Base-by-base conservation (phyloP, 345 rosid species). In the Sisymbrium irio region DNA sequence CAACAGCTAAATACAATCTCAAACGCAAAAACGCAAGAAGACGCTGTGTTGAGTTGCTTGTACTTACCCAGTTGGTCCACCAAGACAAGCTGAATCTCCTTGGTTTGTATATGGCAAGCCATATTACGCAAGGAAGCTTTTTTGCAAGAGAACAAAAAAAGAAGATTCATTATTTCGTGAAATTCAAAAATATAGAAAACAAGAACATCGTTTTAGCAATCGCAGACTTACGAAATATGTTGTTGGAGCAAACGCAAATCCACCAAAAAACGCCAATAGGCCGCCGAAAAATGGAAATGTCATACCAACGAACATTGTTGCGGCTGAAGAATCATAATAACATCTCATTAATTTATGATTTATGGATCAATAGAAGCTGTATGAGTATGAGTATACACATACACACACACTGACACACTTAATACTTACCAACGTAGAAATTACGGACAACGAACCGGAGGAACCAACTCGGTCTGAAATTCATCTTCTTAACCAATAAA, bases 181-280 rank as follows among this genome's bases (percentile, higher is more conserved):
- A 35, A 37, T 12, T 37, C 39, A 15, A n/a, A 14, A 28, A 10
- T 27, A 20, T 14, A 40, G 9, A 27, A 41, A 27, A 42, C 25
- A 50, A 0, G 58, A 28, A 14, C 1, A 22, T 20, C 20, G 27
- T 11, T 62, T 58, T n/a, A 27, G 41, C 3, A 61, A 11, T 53
- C 36, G 14, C 20, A 30, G 12, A 42, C 93, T 86, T 82, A 90
- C 96, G 46, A 79, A 88, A 70, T 88, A 90, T 58, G 96, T 83
- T 12, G 96, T 90, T 17, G 93, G 93, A 18, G 93, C 96, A 76
- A 90, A 89, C 47, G 91, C 91, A 56, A 89, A 89, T 77, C 96
- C 93, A 54, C 96, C 96, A 11, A 89, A 88, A 67, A 88, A 90
- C 18, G 78, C 72, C 13, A 88, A 83, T 55, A 90, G 83, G 13